Percentiles rank a stretch among this genome's conserved stretches.
These are phyloP conservation scores for Aspergillus phoenicis DNA, from an alignment of 2,329 filamentous ascomycete species.

Conservation along the genomic window DNA sequence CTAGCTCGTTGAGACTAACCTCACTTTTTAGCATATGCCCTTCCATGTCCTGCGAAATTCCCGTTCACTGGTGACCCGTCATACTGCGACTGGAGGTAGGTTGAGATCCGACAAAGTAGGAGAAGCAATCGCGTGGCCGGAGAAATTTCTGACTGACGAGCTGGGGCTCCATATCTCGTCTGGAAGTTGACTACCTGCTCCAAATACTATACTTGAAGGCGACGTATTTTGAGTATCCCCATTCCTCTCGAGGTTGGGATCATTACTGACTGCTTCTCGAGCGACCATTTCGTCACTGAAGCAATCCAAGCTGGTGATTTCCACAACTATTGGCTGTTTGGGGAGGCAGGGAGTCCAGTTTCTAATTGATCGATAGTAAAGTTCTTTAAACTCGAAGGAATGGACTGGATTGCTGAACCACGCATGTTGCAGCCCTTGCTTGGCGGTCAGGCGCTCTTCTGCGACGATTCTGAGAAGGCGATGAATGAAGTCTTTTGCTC, in stretches of 20 bases:
- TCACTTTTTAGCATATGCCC: not conserved
- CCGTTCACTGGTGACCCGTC: not conserved
- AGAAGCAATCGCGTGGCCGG: not conserved
- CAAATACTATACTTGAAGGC: not conserved
- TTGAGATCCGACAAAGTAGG: not conserved
- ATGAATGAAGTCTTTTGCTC: conserved; percentile 57
- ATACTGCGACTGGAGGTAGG: not conserved
- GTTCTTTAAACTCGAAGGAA: conserved; percentile 49
- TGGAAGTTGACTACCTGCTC: not conserved
- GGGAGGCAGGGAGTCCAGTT: conserved; percentile 52
- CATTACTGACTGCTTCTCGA: not conserved
- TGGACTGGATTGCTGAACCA: conserved; percentile 61
- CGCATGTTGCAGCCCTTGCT: conserved; percentile 55
- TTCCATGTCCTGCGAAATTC: not conserved
- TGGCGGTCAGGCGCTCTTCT: conserved; percentile 52
- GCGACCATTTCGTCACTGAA: not conserved
- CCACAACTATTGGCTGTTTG: conserved; percentile 14
- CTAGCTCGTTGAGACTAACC: not conserved
- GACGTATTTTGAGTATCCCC: not conserved
- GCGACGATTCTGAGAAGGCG: conserved; percentile 56
- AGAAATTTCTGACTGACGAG: not conserved
- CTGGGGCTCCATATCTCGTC: not conserved
- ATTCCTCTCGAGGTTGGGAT: not conserved
- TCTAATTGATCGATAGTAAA: conserved; percentile 53
- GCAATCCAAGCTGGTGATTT: conserved; percentile 8